A percentile compares a stretch with the other conserved stretches of the same genome.
phyloP scores from a whole-genome alignment of 768 basidiomycete species.

The Termitomyces heimii region DNA sequence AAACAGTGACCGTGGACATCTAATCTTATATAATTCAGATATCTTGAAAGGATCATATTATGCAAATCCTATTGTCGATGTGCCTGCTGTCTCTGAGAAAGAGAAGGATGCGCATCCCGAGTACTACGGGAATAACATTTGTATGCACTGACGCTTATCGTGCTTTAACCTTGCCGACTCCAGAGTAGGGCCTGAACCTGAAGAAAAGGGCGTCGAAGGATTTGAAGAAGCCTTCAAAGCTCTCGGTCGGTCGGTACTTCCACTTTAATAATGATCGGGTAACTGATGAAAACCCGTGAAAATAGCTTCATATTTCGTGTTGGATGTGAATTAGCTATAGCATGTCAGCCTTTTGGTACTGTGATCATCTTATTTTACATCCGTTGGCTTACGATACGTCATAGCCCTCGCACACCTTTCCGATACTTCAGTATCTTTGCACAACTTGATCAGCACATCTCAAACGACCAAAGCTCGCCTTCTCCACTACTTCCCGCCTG shows the following conservation, averaged over 20 bases:
- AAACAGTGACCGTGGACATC: background rate
- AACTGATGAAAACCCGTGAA: background rate
- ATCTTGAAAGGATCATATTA: slow-evolving; percentile 91
- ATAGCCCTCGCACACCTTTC: slow-evolving; percentile 60
- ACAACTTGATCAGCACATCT: slow-evolving; percentile 65
- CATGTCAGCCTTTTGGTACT: slow-evolving; percentile 89
- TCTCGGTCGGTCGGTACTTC: slow-evolving; percentile 53
- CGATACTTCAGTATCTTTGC: slow-evolving; percentile 64
- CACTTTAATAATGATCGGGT: background rate
- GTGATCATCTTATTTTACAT: background rate
- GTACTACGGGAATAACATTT: slow-evolving; percentile 87
- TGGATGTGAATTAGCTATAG: slow-evolving; percentile 74
- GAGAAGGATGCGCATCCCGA: slow-evolving; percentile 62
- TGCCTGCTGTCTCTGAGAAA: slow-evolving; percentile 50
- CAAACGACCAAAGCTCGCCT: slow-evolving; percentile 89
- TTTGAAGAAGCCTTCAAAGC: slow-evolving; percentile 89
- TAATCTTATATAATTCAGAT: slow-evolving; percentile 35
- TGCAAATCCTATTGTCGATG: slow-evolving; percentile 75
- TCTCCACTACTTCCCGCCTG: slow-evolving; percentile 91
- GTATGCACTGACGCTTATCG: slow-evolving; percentile 32
- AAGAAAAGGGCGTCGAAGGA: slow-evolving; percentile 57
- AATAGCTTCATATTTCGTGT: slow-evolving; percentile 74
- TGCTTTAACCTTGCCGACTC: background rate
- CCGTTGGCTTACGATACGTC: background rate
- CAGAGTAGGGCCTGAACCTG: slow-evolving; percentile 53